Percentiles rank a stretch among this genome's conserved stretches.
Evolutionary conservation across 805 yeast species (phyloP).

Genomic region (Pichia exigua): DNA sequence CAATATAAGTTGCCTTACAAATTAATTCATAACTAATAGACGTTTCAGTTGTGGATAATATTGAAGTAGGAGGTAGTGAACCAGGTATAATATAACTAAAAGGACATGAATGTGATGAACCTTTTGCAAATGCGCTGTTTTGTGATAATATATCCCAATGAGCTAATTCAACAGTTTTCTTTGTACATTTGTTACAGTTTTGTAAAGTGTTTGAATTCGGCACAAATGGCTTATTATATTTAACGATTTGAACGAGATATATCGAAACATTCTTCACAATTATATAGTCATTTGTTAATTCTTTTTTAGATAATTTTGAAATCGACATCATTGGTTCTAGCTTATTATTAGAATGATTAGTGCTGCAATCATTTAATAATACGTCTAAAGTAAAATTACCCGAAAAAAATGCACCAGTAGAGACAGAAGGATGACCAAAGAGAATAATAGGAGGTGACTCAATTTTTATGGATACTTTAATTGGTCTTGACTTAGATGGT

Average conservation of each 20-base stretch:
- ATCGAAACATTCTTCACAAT: constrained; percentile 53
- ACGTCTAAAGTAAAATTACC: constrained; percentile 66
- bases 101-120: constrained; percentile 75
- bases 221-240: constrained; percentile 57
- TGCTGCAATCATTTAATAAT: constrained; percentile 11
- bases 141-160: constrained; percentile 77
- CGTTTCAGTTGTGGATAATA: constrained; percentile 46
- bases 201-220: constrained; percentile 43
- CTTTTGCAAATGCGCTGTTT: constrained; percentile 50
- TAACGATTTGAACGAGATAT: constrained; percentile 63
- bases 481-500: constrained; percentile 18
- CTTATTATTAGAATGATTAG: background rate
- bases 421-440: constrained; percentile 70
- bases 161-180: constrained; percentile 55
- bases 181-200: constrained; percentile 52
- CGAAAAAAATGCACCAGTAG: constrained; percentile 78
- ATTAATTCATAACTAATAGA: constrained; percentile 65
- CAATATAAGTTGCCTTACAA: constrained; percentile 46
- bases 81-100: constrained; percentile 89
- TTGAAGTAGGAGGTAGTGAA: constrained; percentile 70
- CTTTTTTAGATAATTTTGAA: constrained; percentile 14
- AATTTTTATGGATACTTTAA: constrained; percentile 46
- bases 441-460: constrained; percentile 90
- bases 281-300: constrained; percentile 33
- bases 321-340: constrained; percentile 20